Conservation (phyloP, 805 yeast species). For the Candida anglica region DNA sequence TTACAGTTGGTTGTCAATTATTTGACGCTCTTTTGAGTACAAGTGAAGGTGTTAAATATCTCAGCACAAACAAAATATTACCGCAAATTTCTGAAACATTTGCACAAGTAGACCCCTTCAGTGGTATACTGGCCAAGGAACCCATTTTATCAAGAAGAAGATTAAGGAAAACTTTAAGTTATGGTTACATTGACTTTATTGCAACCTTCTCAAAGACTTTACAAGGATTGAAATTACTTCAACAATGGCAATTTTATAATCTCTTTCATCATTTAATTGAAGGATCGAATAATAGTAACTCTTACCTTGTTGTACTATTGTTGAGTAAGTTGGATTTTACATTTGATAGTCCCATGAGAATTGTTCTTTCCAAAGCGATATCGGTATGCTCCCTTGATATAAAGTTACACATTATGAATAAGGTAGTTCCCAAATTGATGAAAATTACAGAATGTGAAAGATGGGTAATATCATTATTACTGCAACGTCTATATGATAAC, state of each 20-base stretch:
- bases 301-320: constrained; percentile 53
- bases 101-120: constrained; percentile 77
- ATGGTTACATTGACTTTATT: constrained; percentile 75
- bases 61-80: constrained; percentile 69
- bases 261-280: constrained; percentile 69
- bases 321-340: constrained; percentile 60
- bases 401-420: constrained; percentile 53
- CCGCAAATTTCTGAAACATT: constrained; percentile 88
- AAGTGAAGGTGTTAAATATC: constrained; percentile 62
- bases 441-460: constrained; percentile 28
- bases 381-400: constrained; percentile 49
- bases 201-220: constrained; percentile 63
- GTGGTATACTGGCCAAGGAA: constrained; percentile 68
- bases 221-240: constrained; percentile 65
- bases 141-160: constrained; percentile 66
- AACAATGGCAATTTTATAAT: constrained; percentile 82
- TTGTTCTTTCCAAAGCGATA: constrained; percentile 62
- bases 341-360: constrained; percentile 61
- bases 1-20: constrained; percentile 72
- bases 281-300: constrained; percentile 33
- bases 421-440: constrained; percentile 40
- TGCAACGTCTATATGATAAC: constrained; percentile 68
- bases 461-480: constrained; percentile 53
- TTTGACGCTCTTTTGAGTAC: constrained; percentile 60
- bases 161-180: constrained; percentile 59